These are phyloP conservation scores for Eucalyptus guilfoylei DNA, from an alignment of 345 rosid species.

Conservation along the genomic window DNA sequence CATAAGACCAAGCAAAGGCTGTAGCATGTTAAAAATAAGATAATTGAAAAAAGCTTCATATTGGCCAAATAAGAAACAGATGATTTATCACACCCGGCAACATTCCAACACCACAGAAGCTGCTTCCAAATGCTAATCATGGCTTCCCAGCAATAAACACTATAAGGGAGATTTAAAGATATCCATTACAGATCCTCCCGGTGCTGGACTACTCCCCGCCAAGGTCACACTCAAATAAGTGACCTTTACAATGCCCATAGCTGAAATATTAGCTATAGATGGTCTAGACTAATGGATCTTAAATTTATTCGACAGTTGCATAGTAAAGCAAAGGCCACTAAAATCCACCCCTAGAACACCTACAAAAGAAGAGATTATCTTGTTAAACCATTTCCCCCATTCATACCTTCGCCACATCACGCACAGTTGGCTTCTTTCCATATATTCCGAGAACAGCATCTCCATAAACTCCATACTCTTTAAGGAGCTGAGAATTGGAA, in stretches of 20 bases:
- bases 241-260: too few relatives aligned
- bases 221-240: neutral
- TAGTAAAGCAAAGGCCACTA: too few relatives aligned
- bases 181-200: too few relatives aligned
- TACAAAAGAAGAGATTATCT: neutral
- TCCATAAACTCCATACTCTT: conserved; percentile 70
- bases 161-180: too few relatives aligned
- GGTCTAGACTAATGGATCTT: too few relatives aligned
- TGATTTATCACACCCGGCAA: neutral
- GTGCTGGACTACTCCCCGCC: neutral
- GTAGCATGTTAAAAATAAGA: neutral
- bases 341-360: neutral
- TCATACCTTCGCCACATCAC: conserved; percentile 74
- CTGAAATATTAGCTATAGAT: too few relatives aligned
- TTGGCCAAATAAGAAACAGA: neutral
- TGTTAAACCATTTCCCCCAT: neutral
- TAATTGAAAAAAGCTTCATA: neutral
- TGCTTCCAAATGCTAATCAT: neutral
- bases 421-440: conserved; percentile 71
- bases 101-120: neutral
- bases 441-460: conserved; percentile 62
- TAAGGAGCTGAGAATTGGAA: conserved; percentile 38
- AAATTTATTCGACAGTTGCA: too few relatives aligned
- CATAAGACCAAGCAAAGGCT: conserved; percentile 68
- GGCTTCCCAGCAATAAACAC: neutral